Evolutionary conservation across 805 yeast species (phyloP), one percentile per base, ranked within the genome.

Genomic region (Wickerhamomyces bovis): DNA sequence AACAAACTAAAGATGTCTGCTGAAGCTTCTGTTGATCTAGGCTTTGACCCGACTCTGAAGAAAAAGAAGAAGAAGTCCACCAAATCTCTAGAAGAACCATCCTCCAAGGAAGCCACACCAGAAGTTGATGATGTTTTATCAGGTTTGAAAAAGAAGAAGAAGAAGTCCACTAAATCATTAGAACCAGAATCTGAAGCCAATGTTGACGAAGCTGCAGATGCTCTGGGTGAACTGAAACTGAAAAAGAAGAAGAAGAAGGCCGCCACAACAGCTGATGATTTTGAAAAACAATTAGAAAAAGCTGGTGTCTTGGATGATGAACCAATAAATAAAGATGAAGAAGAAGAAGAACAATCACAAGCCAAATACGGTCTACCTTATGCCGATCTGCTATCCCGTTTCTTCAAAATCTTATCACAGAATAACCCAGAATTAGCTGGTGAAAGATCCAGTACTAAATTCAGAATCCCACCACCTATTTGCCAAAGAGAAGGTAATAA

Each of bases 401-500:
- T 94, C 66, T 94, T 90, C 74, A 69, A 72, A 45, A 83, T 92
- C 51, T 77, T 94, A 63, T 89, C 87, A 61, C 83, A 88, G 53
- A 92, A 92, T 71, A 94, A 94, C 73, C 99, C 99, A 52, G 99
- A 94, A 69, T 79, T 94, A 62, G 99, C 98, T 40, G 97, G 97
- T 65, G 98, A 92, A 66, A 83, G 95, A 69, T 76, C 87, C 26
- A 92, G 95, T 38, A 81, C 89, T 45, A 90, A 92, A 71, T 85
- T 90, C 72, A 85, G 92, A 77, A 89, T 94, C 61, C 99, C 99
- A 44, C 98, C 98, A 39, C 99, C 99, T 52, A 77, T 85, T 54
- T 94, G 95, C 68, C 85, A 84, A 68, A 89, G 99, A 75, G 99
- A 94, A 73, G 98, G 99, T 69, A 81, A 81, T 64, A 94, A 94